Base-by-base conservation (phyloP, 208 protist genomes). In the Trypanosoma mega region DNA sequence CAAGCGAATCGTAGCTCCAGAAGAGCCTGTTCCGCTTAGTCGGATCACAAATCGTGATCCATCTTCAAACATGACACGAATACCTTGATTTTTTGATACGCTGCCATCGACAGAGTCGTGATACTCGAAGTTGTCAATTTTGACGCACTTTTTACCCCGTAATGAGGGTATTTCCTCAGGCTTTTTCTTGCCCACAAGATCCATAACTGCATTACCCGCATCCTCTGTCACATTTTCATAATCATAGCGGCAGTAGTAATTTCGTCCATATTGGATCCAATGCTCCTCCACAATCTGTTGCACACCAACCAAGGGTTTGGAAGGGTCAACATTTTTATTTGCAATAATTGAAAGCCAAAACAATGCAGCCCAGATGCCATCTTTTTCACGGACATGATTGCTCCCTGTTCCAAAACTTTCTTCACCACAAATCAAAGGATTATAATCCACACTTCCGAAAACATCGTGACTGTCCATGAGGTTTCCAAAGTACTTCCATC, bases 401-500 rank as follows among this genome's bases (percentile, higher is more conserved):
- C 84, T 98, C 51, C 96, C 93, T 5, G 97, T 99, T 37, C 98
- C 98, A 78, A 99, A 99, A 46, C 81, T 96, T 77, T 99, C 98
- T 84, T 99, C 98, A 39, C 98, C 98, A 76, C 98, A 99, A 46
- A 99, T 87, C 21, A 90, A 76, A 3, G 94, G 83, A 48, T 77
- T 87, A 64, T 77, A 92, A 48, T 94, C 76, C 41, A 47, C 41
- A n/a, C 63, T 61, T 43, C 69, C 63, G 63, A 80, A 90, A 11
- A 82, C 63, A 46, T 76, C 82, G 27, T 67, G 62, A 60, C 87
- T 85, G 74, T 99, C 98, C 97, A 99, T 99, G 20, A 99, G 76
- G 74, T 99, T 99, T 57, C 97, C 97, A 80, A 99, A 99, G 82
- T 98, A 99, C 81, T 99, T 99, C 98, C 98, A 99, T 33, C 98